A percentile compares a stretch with the other conserved stretches of the same genome.
phyloP scores from a whole-genome alignment of 1,284 basidiomycete genomes.

The Takashimella tepidaria region DNA sequence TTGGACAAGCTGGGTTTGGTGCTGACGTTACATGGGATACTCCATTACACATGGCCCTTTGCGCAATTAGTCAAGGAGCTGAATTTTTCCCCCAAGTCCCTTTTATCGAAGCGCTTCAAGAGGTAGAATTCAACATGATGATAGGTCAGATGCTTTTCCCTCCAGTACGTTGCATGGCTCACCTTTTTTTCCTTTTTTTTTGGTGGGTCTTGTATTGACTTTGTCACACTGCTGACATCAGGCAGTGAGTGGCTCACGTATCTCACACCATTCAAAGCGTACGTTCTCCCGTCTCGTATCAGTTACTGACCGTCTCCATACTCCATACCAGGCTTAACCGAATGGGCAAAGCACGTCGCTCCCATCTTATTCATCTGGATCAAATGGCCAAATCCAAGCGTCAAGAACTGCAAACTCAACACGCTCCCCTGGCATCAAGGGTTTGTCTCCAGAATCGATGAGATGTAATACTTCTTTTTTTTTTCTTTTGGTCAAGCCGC shows the following conservation, averaged over 20 bases:
- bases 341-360: constrained; percentile 16
- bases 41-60: constrained; percentile 13
- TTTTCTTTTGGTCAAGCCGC: too few relatives aligned
- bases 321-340: constrained; percentile 12
- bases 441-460: too few relatives aligned
- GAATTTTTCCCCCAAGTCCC: constrained; percentile 11
- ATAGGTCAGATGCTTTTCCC: constrained; percentile 17
- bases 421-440: constrained; percentile 1
- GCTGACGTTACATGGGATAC: constrained; percentile 18
- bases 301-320: not conserved
- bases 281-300: constrained; percentile 1
- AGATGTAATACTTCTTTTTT: too few relatives aligned
- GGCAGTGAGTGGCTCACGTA: constrained; percentile 14
- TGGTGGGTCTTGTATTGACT: not conserved
- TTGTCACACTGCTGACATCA: not conserved
- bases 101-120: constrained; percentile 18
- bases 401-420: constrained; percentile 8
- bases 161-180: constrained; percentile 11
- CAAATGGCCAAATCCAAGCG: constrained; percentile 17
- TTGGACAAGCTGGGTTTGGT: constrained; percentile 21
- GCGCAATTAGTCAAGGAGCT: constrained; percentile 6
- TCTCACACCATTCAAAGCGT: constrained; percentile 12
- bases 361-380: constrained; percentile 17
- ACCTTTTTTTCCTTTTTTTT: too few relatives aligned
- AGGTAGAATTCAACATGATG: constrained; percentile 14